Evolutionary conservation across 2,329 filamentous ascomycete species (phyloP).

Genomic region (Ambrosiella beaveri): DNA sequence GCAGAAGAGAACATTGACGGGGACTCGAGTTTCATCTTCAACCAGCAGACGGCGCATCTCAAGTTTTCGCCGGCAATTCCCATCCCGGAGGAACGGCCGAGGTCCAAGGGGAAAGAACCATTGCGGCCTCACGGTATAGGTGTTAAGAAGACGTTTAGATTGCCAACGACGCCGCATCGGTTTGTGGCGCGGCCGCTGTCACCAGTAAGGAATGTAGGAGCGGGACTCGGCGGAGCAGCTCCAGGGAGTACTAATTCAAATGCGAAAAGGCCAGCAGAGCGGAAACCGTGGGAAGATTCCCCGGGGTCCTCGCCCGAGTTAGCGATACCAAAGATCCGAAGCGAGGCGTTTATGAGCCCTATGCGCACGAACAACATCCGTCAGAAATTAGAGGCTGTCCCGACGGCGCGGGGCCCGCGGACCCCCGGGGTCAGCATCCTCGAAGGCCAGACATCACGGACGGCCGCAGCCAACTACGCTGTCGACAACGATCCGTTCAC

Average conservation of each 20-base stretch:
- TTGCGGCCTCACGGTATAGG: constrained; percentile 54
- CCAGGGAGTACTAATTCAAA: neutral
- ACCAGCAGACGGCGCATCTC: constrained; percentile 35
- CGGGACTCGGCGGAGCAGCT: neutral
- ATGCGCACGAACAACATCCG: constrained; percentile 28
- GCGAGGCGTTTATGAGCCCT: constrained; percentile 72
- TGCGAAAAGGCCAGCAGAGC: neutral
- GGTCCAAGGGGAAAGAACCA: constrained; percentile 49
- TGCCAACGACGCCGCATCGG: constrained; percentile 73
- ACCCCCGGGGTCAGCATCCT: constrained; percentile 77
- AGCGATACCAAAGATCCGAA: constrained; percentile 64
- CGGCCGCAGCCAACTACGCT: neutral
- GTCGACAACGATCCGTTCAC: constrained; percentile 28
- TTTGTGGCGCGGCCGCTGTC: constrained; percentile 24
- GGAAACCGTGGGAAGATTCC: constrained; percentile 22
- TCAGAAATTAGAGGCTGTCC: constrained; percentile 26
- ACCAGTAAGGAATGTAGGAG: neutral
- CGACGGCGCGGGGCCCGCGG: constrained; percentile 29
- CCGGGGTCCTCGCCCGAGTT: constrained; percentile 61
- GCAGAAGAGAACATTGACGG: constrained; percentile 21
- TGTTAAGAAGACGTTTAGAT: constrained; percentile 81
- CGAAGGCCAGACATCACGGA: constrained; percentile 27
- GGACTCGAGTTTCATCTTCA: constrained; percentile 32
- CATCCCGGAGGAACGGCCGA: constrained; percentile 14
- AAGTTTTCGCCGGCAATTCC: constrained; percentile 23